Conservation (phyloP, 495 filamentous ascomycete genomes). For the Penicillium psychrofluorescens region DNA sequence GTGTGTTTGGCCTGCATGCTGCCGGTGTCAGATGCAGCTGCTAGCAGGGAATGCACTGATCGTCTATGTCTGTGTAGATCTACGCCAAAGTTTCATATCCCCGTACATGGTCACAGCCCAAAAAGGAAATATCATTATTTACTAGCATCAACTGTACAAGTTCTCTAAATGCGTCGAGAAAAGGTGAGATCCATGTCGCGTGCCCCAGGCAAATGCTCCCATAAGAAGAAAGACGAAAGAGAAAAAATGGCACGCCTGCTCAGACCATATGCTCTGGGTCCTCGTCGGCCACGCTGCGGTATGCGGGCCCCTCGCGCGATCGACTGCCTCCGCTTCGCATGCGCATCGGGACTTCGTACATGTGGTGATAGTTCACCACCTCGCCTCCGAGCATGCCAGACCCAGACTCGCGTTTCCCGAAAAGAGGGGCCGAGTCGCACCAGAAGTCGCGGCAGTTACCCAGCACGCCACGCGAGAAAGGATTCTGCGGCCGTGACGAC, state of each 20-base stretch:
- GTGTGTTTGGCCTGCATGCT: too few species aligned
- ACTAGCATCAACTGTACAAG: constrained; percentile 19
- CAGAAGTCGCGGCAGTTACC: constrained; percentile 95
- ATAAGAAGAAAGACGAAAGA: neutral
- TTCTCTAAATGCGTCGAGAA: constrained; percentile 10
- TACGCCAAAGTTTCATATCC: neutral
- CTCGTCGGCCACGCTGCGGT: constrained; percentile 35
- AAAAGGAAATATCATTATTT: constrained; percentile 8
- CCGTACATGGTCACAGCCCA: neutral
- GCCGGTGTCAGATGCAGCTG: too few species aligned
- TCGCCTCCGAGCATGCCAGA: constrained; percentile 70
- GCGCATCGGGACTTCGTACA: constrained; percentile 77
- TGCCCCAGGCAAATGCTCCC: neutral
- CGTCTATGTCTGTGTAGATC: too few species aligned
- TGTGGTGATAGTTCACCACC: constrained; percentile 72
- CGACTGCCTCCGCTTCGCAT: constrained; percentile 42
- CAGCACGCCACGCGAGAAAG: constrained; percentile 72
- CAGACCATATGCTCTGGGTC: constrained; percentile 27
- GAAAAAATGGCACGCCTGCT: neutral
- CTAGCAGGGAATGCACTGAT: too few species aligned
- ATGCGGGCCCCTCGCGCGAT: constrained; percentile 13
- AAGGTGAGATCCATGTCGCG: too few species aligned
- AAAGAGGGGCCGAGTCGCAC: constrained; percentile 79
- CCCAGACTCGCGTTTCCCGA: constrained; percentile 67
- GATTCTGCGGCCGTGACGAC: constrained; percentile 55